phyloP scores from a whole-genome alignment of 2,329 filamentous ascomycete genomes.

The Dryadomyces quercivorus region DNA sequence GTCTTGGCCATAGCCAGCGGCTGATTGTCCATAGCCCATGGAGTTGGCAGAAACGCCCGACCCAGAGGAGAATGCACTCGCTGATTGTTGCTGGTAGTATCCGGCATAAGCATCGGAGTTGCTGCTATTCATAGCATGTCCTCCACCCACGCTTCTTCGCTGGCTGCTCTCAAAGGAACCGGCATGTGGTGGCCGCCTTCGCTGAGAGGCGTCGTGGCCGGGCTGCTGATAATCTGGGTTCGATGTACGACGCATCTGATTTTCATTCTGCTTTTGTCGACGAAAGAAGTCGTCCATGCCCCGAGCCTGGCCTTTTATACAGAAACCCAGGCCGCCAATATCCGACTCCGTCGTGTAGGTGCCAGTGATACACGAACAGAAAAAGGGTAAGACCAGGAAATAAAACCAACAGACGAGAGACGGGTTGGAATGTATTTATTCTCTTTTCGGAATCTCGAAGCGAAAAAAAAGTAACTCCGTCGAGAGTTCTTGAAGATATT shows the following conservation, averaged over 20 bases:
- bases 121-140: conserved; percentile 25
- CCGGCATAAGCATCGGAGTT: conserved; percentile 43
- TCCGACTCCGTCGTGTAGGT: no score
- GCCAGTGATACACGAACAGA: no score
- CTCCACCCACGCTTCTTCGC: neutral
- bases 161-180: conserved; percentile 28
- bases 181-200: conserved; percentile 28
- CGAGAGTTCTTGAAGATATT: neutral
- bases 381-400: no score
- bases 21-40: conserved; percentile 45
- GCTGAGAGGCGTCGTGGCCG: conserved; percentile 35
- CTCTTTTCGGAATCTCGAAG: neutral
- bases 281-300: conserved; percentile 66
- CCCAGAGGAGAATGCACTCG: conserved; percentile 35
- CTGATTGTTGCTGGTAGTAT: conserved; percentile 44
- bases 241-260: conserved; percentile 49
- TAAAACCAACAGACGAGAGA: neutral
- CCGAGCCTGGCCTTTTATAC: neutral
- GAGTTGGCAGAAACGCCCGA: conserved; percentile 44
- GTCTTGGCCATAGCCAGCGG: conserved; percentile 48
- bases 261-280: conserved; percentile 63
- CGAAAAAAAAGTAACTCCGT: neutral
- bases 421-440: neutral
- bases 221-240: conserved; percentile 36
- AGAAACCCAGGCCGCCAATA: neutral